phyloP scores from a whole-genome alignment of 768 basidiomycete species.

The Cystobasidium tubakii region DNA sequence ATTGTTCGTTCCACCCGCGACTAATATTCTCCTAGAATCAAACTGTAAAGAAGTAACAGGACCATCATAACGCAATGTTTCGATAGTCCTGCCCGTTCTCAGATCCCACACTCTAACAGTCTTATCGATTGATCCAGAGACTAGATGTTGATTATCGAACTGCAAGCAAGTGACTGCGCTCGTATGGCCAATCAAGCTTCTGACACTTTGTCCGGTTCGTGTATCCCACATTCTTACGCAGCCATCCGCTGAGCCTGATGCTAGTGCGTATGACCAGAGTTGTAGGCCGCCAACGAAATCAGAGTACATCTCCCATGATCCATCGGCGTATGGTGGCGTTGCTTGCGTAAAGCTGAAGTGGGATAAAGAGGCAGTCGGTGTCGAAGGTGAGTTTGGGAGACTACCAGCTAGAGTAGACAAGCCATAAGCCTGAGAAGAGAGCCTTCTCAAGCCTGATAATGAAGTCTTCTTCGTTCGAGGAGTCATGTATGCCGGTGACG shows the following conservation, averaged over 20 bases:
- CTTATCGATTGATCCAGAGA: constrained; percentile 88
- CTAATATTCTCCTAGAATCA: constrained; percentile 84
- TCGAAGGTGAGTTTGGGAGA: constrained; percentile 4
- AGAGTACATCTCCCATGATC: constrained; percentile 86
- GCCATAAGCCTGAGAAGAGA: constrained; percentile 27
- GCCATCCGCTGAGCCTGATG: constrained; percentile 94
- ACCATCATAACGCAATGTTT: constrained; percentile 84
- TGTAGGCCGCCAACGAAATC: constrained; percentile 97
- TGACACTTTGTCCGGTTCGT: constrained; percentile 94
- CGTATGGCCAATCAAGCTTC: constrained; percentile 86
- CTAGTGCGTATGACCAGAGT: constrained; percentile 96
- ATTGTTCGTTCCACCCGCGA: constrained; percentile 87
- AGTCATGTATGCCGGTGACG: constrained; percentile 26
- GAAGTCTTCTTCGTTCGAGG: constrained; percentile 24
- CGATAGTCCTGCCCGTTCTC: constrained; percentile 76
- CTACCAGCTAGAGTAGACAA: constrained; percentile 27
- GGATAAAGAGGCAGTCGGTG: constrained; percentile 4
- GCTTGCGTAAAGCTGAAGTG: constrained; percentile 62
- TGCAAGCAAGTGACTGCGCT: constrained; percentile 85
- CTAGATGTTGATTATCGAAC: constrained; percentile 91
- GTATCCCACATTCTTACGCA: constrained; percentile 99
- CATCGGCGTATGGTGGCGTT: constrained; percentile 80
- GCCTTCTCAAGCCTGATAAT: constrained; percentile 20
- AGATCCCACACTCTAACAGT: constrained; percentile 94
- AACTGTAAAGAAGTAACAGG: constrained; percentile 88